These are phyloP conservation scores for Trichoderma hamatum DNA, from an alignment of 2,329 filamentous ascomycete genomes.

Conservation along the genomic window DNA sequence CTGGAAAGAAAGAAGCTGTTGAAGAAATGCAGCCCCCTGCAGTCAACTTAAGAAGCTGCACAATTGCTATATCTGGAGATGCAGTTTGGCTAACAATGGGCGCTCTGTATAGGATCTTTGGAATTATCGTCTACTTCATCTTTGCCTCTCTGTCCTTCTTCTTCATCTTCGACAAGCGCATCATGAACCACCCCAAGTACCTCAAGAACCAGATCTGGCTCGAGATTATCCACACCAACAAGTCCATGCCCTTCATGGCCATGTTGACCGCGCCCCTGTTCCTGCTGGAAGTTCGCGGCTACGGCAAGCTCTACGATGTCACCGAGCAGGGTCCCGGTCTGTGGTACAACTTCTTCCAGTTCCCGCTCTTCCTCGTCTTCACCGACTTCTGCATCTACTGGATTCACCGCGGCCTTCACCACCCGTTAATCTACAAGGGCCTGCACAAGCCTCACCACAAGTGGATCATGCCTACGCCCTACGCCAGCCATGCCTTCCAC, in stretches of 20 bases:
- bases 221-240: constrained; percentile 80
- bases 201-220: constrained; percentile 88
- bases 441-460: constrained; percentile 98
- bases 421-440: constrained; percentile 75
- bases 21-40: background rate
- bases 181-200: constrained; percentile 88
- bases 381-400: constrained; percentile 91
- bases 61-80: background rate
- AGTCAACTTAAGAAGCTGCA: background rate
- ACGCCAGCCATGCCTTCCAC: constrained; percentile 91
- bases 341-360: constrained; percentile 81
- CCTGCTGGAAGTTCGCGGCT: constrained; percentile 79
- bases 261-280: constrained; percentile 81
- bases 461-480: constrained; percentile 98
- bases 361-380: constrained; percentile 84
- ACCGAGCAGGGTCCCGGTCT: constrained; percentile 72
- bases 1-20: background rate
- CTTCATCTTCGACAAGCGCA: constrained; percentile 90
- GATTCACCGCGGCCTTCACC: constrained; percentile 85
- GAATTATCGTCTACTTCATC: constrained; percentile 79
- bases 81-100: constrained; percentile 14
- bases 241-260: constrained; percentile 79
- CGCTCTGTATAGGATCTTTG: constrained; percentile 70
- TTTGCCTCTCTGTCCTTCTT: constrained; percentile 82
- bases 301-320: constrained; percentile 85